phyloP scores from a whole-genome alignment of 352 stramenopile species.

The Phytophthora macrochlamydospora region DNA sequence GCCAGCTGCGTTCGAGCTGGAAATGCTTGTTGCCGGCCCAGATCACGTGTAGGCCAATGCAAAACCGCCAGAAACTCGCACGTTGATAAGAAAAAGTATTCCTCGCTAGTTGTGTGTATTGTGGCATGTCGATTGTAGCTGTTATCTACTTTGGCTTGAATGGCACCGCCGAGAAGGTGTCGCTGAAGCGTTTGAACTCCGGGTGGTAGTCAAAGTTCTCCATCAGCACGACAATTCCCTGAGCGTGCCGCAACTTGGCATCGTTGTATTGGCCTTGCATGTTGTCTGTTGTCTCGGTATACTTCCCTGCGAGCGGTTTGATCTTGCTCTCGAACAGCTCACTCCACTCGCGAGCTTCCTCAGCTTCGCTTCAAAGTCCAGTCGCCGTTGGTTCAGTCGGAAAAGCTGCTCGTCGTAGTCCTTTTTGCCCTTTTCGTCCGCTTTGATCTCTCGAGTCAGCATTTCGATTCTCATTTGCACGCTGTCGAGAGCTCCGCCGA shows the following conservation, averaged over 20 bases:
- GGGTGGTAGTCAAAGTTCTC: conserved; percentile 91
- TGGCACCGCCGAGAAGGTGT: conserved; percentile 84
- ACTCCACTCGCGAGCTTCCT: conserved; percentile 64
- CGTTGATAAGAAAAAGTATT: no score
- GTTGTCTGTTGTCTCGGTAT: conserved; percentile 70
- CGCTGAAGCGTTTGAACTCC: conserved; percentile 89
- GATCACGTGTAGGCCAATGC: conserved; percentile 10
- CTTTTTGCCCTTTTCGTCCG: conserved; percentile 78
- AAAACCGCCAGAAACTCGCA: no score
- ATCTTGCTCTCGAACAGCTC: conserved; percentile 77
- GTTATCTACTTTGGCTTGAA: conserved; percentile 65
- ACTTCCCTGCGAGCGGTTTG: conserved; percentile 68
- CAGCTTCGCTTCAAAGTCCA: conserved; percentile 64
- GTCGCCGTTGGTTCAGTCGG: conserved; percentile 49
- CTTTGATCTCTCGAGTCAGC: conserved; percentile 72
- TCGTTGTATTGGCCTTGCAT: conserved; percentile 88
- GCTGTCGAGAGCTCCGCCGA: conserved; percentile 64
- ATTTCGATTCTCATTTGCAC: conserved; percentile 64
- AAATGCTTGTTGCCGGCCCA: conserved; percentile 42
- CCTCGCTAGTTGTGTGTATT: not conserved
- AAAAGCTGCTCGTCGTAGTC: conserved; percentile 84
- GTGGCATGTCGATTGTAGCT: no score
- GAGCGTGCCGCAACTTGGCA: conserved; percentile 83
- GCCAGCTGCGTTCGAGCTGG: conserved; percentile 67
- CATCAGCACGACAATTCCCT: conserved; percentile 85